Base-by-base conservation (phyloP, 73 alveolate genomes). In the Paramecium caudatum region DNA sequence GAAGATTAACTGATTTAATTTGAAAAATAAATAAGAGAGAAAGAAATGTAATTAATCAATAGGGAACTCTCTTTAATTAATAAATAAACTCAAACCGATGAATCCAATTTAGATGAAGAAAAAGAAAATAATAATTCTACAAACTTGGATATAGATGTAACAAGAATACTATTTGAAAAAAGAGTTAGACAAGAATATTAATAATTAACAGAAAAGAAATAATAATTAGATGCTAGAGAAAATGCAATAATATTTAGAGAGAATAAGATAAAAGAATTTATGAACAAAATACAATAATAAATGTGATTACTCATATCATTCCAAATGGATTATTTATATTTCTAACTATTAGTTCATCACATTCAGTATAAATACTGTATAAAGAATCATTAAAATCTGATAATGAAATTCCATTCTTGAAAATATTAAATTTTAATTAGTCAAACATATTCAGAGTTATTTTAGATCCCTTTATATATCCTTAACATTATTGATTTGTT, bases 11-110 rank as follows among this genome's bases (percentile, higher is more conserved):
- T 55, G 30, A 27, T 12, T 23, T 27, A 55, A 27, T 55, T 55
- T 55, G 80, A 55, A 61, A 48, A 78, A 37, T 46, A 65, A 91
- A 94, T 41, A 55, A 47, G 81, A 23, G 80, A 55, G 30, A 55
- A 55, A 25, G 80, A 55, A 55, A 55, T 68, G 96, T 92, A 46
- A 90, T 94, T 23, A 95, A 55, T 55, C 23, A 55, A 55, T 55
- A 55, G 30, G 30, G 80, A 55, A 55, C 30, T 55, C 10, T 55
- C 80, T 27, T 55, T 55, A 23, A 43, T 55, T 0, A 55, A 55
- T 55, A 55, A 43, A 55, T 27, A 55, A 55, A 55, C 80, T 10
- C 30, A 55, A 23, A 55, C 80, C 3, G 80, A 55, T 10, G 80
- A 55, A 25, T 27, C 80, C 12, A 27, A 12, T 19, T 10, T 55